Percentiles rank a stretch among this genome's conserved stretches.
These are phyloP conservation scores for Zizania palustris DNA, from an alignment of 202 grass and related monocot genomes.

Conservation along the genomic window DNA sequence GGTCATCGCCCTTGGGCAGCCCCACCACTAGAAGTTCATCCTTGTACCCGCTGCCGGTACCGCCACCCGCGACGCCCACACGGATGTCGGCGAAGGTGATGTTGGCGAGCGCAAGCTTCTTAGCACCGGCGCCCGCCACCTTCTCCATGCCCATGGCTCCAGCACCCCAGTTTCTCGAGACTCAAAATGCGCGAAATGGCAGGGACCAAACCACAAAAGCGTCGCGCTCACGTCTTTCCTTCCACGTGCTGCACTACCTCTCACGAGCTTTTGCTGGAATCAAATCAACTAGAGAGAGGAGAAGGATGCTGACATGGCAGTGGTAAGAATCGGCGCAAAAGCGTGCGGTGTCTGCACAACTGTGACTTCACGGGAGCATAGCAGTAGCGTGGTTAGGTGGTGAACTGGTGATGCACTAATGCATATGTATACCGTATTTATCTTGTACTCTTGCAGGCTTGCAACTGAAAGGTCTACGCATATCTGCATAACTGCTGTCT, in stretches of 20 bases:
- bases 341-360: conserved; percentile 11
- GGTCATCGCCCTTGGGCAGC: conserved; percentile 31
- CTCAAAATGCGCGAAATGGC: background rate
- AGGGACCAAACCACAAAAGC: conserved; percentile 9
- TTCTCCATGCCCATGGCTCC: conserved; percentile 44
- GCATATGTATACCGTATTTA: background rate
- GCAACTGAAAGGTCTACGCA: background rate
- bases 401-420: too few species aligned
- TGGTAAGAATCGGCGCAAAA: background rate
- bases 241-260: conserved; percentile 25
- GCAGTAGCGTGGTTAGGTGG: too few species aligned
- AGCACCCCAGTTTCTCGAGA: background rate
- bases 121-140: conserved; percentile 1
- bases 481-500: background rate
- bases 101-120: conserved; percentile 50
- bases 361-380: background rate
- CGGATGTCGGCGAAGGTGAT: conserved; percentile 44
- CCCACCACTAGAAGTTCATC: conserved; percentile 23
- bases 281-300: too few species aligned
- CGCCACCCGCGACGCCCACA: conserved; percentile 7
- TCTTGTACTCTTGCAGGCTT: background rate
- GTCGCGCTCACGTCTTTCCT: background rate
- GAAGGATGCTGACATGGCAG: conserved; percentile 3
- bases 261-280: conserved; percentile 26
- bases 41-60: conserved; percentile 10